Evolutionary conservation across 768 basidiomycete species (phyloP), one percentile per base, ranked within the genome.

Genomic region (Boletus rubropictus): DNA sequence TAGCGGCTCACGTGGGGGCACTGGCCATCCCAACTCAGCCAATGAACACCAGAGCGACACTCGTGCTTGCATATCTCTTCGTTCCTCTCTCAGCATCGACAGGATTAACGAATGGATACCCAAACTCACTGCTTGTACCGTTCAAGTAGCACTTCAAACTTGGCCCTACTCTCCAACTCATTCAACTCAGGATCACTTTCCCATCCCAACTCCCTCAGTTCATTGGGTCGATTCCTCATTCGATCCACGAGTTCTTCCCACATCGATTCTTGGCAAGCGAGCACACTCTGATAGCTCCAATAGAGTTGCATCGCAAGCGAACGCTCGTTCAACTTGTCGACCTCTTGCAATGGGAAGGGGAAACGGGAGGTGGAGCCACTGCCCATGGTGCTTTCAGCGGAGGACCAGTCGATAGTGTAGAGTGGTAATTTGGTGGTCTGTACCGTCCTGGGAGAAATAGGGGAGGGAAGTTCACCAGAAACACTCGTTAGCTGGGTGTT

Each of bases 281-380:
- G 60, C 7, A 86, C 79, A 17, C 66, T 63, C 53, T 80, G 76
- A 50, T 77, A 84, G n/a, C 79, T 76, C 51, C 74, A 71, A 55
- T 83, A 79, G 4, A 86, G 72, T 47, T 86, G 84, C 81, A 86
- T 83, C 0, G 82, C 82, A 24, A 84, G 71, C 2, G 81, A 80
- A 36, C 80, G 74, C 44, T 82, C 78, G 49, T 68, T 79, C 52
- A 84, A 60, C 22, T 62, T 62, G 45, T 66, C 65, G 5, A 82
- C 64, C 44, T 71, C 71, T 25, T 72, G 70, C 18, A 70, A 53
- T 1, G 72, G 64, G 28, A 76, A 65, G 31, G 75, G 60, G 5
- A 68, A 67, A 21, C 42, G 58, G 15, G 58, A 66, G 18, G 71
- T 67, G 22, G 68, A 51, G 1, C 54, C 54, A 18, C 61, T 49